Evolutionary conservation across 2,329 filamentous ascomycete genomes (phyloP), one percentile per base, ranked within the genome.

Genomic region (Colletotrichum sp.): DNA sequence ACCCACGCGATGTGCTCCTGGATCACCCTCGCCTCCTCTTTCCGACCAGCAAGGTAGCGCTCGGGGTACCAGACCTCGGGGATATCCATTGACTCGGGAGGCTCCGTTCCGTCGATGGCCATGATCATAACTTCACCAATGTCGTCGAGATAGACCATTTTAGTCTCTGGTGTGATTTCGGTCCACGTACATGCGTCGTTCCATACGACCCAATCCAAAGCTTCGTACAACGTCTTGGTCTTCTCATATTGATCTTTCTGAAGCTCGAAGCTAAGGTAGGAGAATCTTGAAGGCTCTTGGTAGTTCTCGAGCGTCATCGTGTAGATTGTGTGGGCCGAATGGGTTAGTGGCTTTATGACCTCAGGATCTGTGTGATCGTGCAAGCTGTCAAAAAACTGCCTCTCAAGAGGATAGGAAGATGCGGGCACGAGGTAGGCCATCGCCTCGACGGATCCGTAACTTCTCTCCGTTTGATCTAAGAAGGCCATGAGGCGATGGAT

Each of bases 401-500:
- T 84, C 71, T 87, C 86, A 24, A 83, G 81, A 10, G 85, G 84
- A 21, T 78, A 76, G 38, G 74, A 79, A n/a, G 81, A 76, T 28
- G 79, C 81, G 26, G 86, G 81, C 14, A 83, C 81, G 36, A 84
- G 77, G 14, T 86, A 82, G 6, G 84, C 81, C 7, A 92, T 81
- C 7, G 84, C 83, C 71, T 90, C 89, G 26, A 87, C 87, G 1
- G 89, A 90, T 16, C 90, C 92, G 77, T 92, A 92, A 58, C 88
- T 89, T 58, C 92, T 87, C 30, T 92, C 89, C 0, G 91, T 92
- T 12, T 82, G 84, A 72, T 93, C 91, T 4, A 93, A 85, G 76
- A 93, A 93, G 12, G 91, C 91, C 84, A 93, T 88, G 7, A 93
- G 81, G 16, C 92, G 89, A 77, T 93, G 91, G 3, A 92, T 77